A percentile compares a stretch with the other conserved stretches of the same genome.
Evolutionary conservation across 805 yeast species (phyloP).

Genomic region (Clavispora carvajalis): DNA sequence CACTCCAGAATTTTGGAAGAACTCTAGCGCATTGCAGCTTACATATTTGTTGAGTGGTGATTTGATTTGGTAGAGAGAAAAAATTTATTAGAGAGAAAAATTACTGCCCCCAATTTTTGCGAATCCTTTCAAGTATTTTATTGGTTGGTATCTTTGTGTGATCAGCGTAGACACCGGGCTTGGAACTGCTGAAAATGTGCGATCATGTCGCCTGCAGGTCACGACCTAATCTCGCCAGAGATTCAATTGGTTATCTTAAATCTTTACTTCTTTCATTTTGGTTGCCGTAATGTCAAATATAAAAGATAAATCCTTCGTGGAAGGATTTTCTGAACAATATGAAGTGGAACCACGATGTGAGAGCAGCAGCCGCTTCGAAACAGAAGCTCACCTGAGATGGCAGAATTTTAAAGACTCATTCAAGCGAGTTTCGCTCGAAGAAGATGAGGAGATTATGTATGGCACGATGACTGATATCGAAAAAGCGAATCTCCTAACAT

Average conservation of each 20-base stretch:
- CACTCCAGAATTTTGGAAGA: neutral
- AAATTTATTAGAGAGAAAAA: too few species aligned
- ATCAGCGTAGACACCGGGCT: too few species aligned
- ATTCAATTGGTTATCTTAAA: neutral
- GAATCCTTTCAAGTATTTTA: too few species aligned
- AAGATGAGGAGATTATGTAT: conserved; percentile 19
- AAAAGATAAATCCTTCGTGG: neutral
- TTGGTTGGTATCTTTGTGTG: too few species aligned
- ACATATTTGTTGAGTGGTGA: too few species aligned
- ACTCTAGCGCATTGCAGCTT: too few species aligned
- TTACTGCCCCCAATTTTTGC: too few species aligned
- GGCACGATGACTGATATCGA: conserved; percentile 29
- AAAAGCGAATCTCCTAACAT: conserved; percentile 34
- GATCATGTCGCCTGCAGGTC: neutral
- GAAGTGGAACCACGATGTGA: neutral
- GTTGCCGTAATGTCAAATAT: neutral
- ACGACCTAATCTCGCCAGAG: neutral
- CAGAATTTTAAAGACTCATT: conserved; percentile 45
- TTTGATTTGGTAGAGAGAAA: too few species aligned
- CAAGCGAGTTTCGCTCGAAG: conserved; percentile 28
- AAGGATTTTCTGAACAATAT: neutral
- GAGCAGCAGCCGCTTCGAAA: neutral
- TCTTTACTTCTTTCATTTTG: neutral
- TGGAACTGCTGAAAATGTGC: neutral
- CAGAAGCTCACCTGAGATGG: conserved; percentile 27